These are phyloP conservation scores for Prunella vulgaris DNA, from an alignment of 257 asterid genomes.

Conservation along the genomic window DNA sequence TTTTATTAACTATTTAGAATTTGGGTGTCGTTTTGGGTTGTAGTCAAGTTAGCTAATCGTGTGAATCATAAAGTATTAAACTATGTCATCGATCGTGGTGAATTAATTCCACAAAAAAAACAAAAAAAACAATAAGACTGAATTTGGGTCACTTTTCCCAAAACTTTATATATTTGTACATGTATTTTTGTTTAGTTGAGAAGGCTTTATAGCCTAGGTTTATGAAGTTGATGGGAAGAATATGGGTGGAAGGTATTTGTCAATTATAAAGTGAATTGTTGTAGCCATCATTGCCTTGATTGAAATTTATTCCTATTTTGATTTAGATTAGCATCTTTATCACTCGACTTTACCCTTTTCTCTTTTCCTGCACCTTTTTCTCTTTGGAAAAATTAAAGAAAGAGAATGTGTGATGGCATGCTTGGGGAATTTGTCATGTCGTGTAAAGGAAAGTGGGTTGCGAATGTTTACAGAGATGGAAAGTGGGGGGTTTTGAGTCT, in stretches of 20 bases:
- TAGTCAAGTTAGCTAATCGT: too few species aligned
- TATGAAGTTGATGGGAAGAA: constrained; percentile 16
- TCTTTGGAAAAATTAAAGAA: background rate
- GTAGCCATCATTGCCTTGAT: constrained; percentile 47
- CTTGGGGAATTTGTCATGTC: constrained; percentile 29
- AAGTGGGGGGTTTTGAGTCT: background rate
- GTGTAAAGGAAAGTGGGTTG: constrained; percentile 29
- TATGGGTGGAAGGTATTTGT: constrained; percentile 22
- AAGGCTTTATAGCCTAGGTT: constrained; percentile 33
- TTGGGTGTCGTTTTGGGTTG: too few species aligned
- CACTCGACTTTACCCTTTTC: constrained; percentile 20
- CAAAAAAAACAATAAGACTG: too few species aligned
- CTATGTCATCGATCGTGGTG: too few species aligned
- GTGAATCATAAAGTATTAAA: too few species aligned
- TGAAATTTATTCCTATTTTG: constrained; percentile 35
- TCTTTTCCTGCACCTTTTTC: background rate
- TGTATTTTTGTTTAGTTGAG: constrained; percentile 4
- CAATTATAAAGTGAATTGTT: constrained; percentile 36
- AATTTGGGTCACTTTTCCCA: too few species aligned
- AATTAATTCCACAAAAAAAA: too few species aligned
- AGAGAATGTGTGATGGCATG: constrained; percentile 28
- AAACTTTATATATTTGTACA: background rate
- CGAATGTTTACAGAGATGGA: background rate
- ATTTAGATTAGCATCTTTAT: constrained; percentile 21
- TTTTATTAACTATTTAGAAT: too few species aligned